phyloP scores from a whole-genome alignment of 805 yeast genomes.

The Wickerhamomyces ciferrii region DNA sequence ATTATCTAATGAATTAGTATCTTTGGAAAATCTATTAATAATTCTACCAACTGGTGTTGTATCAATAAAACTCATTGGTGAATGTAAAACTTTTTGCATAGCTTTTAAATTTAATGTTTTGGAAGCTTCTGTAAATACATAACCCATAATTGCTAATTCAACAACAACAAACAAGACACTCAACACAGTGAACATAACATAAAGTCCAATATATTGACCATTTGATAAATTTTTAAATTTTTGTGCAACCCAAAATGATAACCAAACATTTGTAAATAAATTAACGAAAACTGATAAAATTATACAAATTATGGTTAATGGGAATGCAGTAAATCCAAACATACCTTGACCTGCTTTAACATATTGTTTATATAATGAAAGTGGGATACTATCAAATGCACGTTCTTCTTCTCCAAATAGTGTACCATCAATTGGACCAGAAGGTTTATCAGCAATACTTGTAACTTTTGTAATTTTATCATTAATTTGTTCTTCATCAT shows the following conservation, averaged over 20 bases:
- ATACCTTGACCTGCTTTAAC: constrained; percentile 35
- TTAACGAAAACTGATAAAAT: neutral
- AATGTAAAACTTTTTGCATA: constrained; percentile 53
- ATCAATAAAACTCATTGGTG: constrained; percentile 83
- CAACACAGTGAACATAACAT: constrained; percentile 53
- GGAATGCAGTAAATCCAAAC: constrained; percentile 24
- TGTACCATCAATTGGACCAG: constrained; percentile 14
- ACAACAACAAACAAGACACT: constrained; percentile 39
- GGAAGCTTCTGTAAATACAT: constrained; percentile 48
- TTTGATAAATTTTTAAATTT: constrained; percentile 42
- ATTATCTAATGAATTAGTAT: constrained; percentile 80
- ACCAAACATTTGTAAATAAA: constrained; percentile 46
- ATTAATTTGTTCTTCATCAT: neutral
- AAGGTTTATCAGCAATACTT: neutral
- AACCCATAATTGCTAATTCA: constrained; percentile 44
- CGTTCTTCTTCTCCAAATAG: constrained; percentile 25
- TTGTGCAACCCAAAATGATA: constrained; percentile 73
- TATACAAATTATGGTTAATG: constrained; percentile 36
- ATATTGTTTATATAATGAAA: constrained; percentile 28
- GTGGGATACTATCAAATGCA: constrained; percentile 31
- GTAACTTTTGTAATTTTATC: neutral
- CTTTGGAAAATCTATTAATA: constrained; percentile 81
- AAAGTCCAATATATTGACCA: constrained; percentile 72
- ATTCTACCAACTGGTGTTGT: constrained; percentile 86
- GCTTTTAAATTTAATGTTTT: constrained; percentile 56